These are phyloP conservation scores for Physocladia obscura DNA, from an alignment of 192 early-diverging fungal genomes.

Conservation along the genomic window DNA sequence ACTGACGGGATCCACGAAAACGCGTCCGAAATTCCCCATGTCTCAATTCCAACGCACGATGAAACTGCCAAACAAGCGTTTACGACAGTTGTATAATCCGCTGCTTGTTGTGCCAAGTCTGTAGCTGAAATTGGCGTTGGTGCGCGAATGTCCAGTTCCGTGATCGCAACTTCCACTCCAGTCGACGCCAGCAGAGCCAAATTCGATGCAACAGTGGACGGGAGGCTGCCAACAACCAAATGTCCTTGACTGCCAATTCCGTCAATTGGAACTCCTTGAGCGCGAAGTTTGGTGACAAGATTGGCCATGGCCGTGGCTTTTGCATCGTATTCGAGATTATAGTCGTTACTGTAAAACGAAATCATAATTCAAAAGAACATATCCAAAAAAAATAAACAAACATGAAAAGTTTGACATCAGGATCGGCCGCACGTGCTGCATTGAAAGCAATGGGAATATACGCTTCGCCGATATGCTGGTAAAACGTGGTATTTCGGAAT, in stretches of 20 bases:
- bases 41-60: slow-evolving; percentile 19
- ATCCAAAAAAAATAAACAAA: not conserved
- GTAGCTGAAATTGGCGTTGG: not conserved
- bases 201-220: not conserved
- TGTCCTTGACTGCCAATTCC: slow-evolving; percentile 35
- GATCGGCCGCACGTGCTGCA: slow-evolving; percentile 32
- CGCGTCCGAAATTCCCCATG: slow-evolving; percentile 16
- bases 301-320: slow-evolving; percentile 30
- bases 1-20: slow-evolving; percentile 28
- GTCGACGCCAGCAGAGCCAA: not conserved
- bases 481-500: slow-evolving; percentile 31
- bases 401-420: slow-evolving; percentile 39
- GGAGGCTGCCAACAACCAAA: slow-evolving; percentile 27
- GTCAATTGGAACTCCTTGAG: slow-evolving; percentile 35
- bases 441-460: slow-evolving; percentile 31
- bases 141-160: slow-evolving; percentile 24
- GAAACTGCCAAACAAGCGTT: slow-evolving; percentile 20
- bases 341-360: slow-evolving; percentile 26
- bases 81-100: slow-evolving; percentile 18
- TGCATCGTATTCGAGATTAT: slow-evolving; percentile 24
- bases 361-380: not conserved
- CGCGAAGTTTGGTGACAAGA: slow-evolving; percentile 2
- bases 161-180: slow-evolving; percentile 26
- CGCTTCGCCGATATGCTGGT: slow-evolving; percentile 12
- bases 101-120: slow-evolving; percentile 9